Percentiles rank a stretch among this genome's conserved stretches.
Conservation (phyloP, 1,284 basidiomycete species). For the Trichosporon asahii region DNA sequence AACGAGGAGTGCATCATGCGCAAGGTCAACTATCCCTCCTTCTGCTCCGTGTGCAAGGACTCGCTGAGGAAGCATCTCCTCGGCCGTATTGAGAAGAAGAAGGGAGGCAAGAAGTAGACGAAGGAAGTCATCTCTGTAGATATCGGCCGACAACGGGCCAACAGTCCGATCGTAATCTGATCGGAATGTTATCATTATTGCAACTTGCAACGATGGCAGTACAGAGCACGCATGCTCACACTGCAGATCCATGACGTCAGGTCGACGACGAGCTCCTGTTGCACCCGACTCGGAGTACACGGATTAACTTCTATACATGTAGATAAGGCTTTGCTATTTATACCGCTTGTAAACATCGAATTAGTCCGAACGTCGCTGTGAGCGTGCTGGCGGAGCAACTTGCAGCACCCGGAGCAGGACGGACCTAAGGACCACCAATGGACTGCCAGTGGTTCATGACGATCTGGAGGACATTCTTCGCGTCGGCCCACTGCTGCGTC, state of each 20-base stretch:
- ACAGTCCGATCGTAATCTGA: neutral
- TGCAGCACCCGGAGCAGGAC: neutral
- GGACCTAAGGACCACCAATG: neutral
- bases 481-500: conserved; percentile 32
- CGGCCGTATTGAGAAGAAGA: conserved; percentile 23
- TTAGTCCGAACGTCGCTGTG: neutral
- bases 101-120: neutral
- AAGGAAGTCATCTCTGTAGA: neutral
- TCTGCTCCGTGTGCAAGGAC: conserved; percentile 72
- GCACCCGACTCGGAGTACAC: neutral
- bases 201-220: neutral
- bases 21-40: conserved; percentile 57
- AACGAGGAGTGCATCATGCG: conserved; percentile 84
- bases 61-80: conserved; percentile 52
- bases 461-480: conserved; percentile 27
- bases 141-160: neutral
- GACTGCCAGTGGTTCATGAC: conserved; percentile 29
- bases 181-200: neutral
- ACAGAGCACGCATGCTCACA: too few relatives aligned
- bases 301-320: neutral
- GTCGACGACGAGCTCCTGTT: neutral
- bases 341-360: neutral
- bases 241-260: neutral
- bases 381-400: neutral
- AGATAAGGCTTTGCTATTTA: neutral